Conservation (phyloP, 495 filamentous ascomycete genomes). For the Delitschia confertaspora region DNA sequence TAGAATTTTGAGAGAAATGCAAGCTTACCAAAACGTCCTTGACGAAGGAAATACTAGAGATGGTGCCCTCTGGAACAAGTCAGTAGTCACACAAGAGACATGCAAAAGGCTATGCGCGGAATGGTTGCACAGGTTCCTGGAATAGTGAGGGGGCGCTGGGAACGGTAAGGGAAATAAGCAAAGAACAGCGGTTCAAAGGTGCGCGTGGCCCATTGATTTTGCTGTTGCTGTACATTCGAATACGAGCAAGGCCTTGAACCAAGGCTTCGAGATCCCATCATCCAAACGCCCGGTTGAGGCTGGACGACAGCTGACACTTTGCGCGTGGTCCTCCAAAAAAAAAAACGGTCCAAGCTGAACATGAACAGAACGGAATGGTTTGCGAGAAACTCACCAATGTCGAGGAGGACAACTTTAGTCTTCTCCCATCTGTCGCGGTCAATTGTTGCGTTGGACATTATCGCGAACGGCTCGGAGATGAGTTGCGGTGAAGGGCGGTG, state of each 20-base stretch:
- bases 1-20: constrained; percentile 7
- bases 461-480: constrained; percentile 11
- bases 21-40: constrained; percentile 57
- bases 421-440: constrained; percentile 19
- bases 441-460: constrained; percentile 21
- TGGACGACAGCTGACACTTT: too few relatives aligned
- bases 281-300: too few relatives aligned
- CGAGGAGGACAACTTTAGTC: constrained; percentile 30
- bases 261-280: too few relatives aligned
- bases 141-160: too few relatives aligned
- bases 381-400: constrained; percentile 35
- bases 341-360: too few relatives aligned
- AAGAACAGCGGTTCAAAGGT: constrained; percentile 12
- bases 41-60: constrained; percentile 64
- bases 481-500: constrained; percentile 21
- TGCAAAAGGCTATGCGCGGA: background rate
- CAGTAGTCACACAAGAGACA: too few relatives aligned
- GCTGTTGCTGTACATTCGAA: too few relatives aligned
- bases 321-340: too few relatives aligned
- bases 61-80: constrained; percentile 61
- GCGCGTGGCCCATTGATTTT: constrained; percentile 11
- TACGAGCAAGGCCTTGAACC: too few relatives aligned
- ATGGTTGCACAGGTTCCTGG: background rate
- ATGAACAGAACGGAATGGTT: too few relatives aligned
- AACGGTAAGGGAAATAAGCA: too few relatives aligned